phyloP scores from a whole-genome alignment of 495 filamentous ascomycete species.

The Chaetomium tenue region DNA sequence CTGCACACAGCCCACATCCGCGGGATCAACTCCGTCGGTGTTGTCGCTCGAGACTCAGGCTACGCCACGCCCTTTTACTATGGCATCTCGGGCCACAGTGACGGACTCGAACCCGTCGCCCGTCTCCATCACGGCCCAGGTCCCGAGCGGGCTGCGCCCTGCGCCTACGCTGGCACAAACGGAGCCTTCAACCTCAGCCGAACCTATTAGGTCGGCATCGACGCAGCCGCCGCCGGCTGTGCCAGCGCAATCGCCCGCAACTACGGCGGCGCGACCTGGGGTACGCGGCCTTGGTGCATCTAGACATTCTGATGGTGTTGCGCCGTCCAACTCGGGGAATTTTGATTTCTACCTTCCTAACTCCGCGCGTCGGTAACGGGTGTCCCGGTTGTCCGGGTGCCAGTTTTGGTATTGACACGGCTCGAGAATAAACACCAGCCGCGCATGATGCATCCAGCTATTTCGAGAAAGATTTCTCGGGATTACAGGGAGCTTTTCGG shows the following conservation, averaged over 20 bases:
- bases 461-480: too few species aligned
- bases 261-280: neutral
- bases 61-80: neutral
- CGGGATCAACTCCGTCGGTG: neutral
- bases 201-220: neutral
- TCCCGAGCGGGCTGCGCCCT: too few species aligned
- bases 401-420: neutral
- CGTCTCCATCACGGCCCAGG: too few species aligned
- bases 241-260: neutral
- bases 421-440: neutral
- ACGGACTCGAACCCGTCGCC: too few species aligned
- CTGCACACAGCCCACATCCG: neutral
- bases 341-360: slow-evolving; percentile 14
- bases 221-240: neutral
- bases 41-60: neutral
- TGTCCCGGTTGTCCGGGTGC: neutral
- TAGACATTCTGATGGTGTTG: slow-evolving; percentile 11
- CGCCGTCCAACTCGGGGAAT: slow-evolving; percentile 13
- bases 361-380: neutral
- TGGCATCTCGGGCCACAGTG: too few species aligned
- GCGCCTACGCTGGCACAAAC: too few species aligned
- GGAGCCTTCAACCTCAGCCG: too few species aligned
- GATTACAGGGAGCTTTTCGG: neutral
- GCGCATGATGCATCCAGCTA: too few species aligned
- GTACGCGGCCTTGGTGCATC: slow-evolving; percentile 24